These are phyloP conservation scores for Ustilago lituana DNA, from an alignment of 1,284 basidiomycete genomes.

Conservation along the genomic window DNA sequence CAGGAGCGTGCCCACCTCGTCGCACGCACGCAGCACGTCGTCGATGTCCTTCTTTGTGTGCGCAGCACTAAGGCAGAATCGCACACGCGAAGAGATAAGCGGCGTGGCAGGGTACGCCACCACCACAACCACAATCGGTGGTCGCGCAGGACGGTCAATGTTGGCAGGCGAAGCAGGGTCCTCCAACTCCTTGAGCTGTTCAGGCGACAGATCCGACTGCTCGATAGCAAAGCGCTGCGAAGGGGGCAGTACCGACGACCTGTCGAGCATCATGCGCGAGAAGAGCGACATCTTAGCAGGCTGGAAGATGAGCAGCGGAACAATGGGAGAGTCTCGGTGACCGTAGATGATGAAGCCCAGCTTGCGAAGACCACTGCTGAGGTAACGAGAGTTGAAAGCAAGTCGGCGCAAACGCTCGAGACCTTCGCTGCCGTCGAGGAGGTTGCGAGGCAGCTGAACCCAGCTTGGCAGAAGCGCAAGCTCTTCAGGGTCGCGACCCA, in stretches of 20 bases:
- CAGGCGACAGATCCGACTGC: slow-evolving; percentile 37
- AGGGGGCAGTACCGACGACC: slow-evolving; percentile 56
- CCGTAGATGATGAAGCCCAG: slow-evolving; percentile 98
- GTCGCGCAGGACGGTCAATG: slow-evolving; percentile 47
- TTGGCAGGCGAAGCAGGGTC: slow-evolving; percentile 45
- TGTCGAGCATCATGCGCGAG: slow-evolving; percentile 64
- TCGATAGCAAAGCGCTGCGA: slow-evolving; percentile 52
- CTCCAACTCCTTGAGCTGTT: slow-evolving; percentile 43
- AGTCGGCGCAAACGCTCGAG: slow-evolving; percentile 81
- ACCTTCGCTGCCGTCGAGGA: slow-evolving; percentile 74
- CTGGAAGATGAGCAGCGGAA: slow-evolving; percentile 91
- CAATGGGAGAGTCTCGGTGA: slow-evolving; percentile 88
- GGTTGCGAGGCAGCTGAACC: slow-evolving; percentile 55
- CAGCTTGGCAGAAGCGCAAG: slow-evolving; percentile 60
- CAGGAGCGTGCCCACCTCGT: slow-evolving; percentile 88
- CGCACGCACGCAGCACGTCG: slow-evolving; percentile 82
- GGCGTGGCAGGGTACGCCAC: slow-evolving; percentile 80
- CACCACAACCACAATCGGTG: slow-evolving; percentile 63
- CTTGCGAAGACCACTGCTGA: slow-evolving; percentile 84
- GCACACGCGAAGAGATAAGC: slow-evolving; percentile 85
- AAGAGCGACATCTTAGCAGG: slow-evolving; percentile 72
- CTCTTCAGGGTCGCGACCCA: slow-evolving; percentile 54
- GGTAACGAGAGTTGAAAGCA: slow-evolving; percentile 94
- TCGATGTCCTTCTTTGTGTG: slow-evolving; percentile 99
- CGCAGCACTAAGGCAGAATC: slow-evolving; percentile 92